Conservation (phyloP, 805 yeast species). For the Wickerhamia fluorescens region DNA sequence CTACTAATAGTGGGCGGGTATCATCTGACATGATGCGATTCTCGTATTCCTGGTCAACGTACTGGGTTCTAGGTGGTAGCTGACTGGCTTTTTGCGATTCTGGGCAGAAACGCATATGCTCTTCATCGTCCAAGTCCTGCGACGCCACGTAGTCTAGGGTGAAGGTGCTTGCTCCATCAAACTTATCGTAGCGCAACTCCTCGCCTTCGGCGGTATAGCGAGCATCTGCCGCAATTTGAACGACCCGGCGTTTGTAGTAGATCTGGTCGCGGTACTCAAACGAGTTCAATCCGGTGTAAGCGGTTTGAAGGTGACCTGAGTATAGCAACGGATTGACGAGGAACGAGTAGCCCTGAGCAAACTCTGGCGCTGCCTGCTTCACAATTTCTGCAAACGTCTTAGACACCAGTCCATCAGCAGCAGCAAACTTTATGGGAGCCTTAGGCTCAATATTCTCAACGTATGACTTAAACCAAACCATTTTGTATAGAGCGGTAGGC, state of each 20-base stretch:
- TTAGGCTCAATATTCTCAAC: conserved; percentile 19
- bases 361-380: conserved; percentile 31
- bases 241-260: conserved; percentile 38
- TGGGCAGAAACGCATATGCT: conserved; percentile 28
- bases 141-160: conserved; percentile 44
- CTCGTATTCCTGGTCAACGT: conserved; percentile 42
- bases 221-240: conserved; percentile 19
- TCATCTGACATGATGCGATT: conserved; percentile 25
- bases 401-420: conserved; percentile 4
- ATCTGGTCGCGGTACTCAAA: conserved; percentile 36
- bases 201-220: conserved; percentile 22
- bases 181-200: conserved; percentile 29
- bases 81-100: conserved; percentile 41
- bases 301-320: conserved; percentile 45
- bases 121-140: conserved; percentile 13
- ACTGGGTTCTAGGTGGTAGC: conserved; percentile 65
- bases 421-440: conserved; percentile 15
- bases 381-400: conserved; percentile 27
- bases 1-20: conserved; percentile 51
- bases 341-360: conserved; percentile 29
- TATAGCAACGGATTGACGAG: conserved; percentile 40
- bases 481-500: neutral
- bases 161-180: conserved; percentile 39
- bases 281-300: conserved; percentile 40
- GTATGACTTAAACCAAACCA: conserved; percentile 15